These are phyloP conservation scores for Scedosporium dehoogii DNA, from an alignment of 2,329 filamentous ascomycete genomes.

Conservation along the genomic window DNA sequence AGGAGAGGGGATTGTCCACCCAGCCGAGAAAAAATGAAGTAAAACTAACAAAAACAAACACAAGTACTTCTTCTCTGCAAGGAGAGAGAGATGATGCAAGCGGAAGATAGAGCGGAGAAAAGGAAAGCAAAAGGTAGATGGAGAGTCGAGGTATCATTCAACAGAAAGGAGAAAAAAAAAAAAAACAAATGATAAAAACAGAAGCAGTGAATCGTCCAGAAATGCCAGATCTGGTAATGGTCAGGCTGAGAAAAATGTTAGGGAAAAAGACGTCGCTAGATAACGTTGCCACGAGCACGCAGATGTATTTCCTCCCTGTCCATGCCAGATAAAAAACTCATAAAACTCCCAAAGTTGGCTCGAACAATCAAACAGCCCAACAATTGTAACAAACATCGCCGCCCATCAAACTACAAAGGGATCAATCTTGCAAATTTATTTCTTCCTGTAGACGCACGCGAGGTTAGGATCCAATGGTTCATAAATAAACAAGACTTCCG, in stretches of 20 bases:
- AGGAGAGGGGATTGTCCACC: neutral
- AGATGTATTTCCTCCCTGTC: neutral
- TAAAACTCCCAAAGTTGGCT: neutral
- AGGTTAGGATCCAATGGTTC: constrained; percentile 1
- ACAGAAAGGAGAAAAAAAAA: neutral
- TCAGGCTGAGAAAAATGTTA: neutral
- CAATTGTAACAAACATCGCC: constrained; percentile 12
- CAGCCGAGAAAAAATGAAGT: constrained; percentile 1
- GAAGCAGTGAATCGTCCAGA: neutral
- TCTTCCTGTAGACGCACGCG: constrained; percentile 7
- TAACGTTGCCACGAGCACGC: neutral
- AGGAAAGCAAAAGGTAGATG: constrained; percentile 8
- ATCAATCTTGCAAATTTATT: neutral
- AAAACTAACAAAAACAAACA: constrained; percentile 3
- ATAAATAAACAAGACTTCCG: neutral
- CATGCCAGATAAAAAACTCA: neutral
- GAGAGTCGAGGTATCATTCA: too few species aligned
- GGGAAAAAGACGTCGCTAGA: neutral
- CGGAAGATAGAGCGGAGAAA: constrained; percentile 8
- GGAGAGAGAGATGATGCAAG: constrained; percentile 7
- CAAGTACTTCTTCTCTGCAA: constrained; percentile 9
- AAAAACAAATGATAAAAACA: neutral
- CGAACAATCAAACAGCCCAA: constrained; percentile 7
- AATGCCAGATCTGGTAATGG: constrained; percentile 1
- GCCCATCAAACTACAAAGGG: constrained; percentile 9